A percentile compares a stretch with the other conserved stretches of the same genome.
phyloP scores from a whole-genome alignment of 2,329 filamentous ascomycete species.

The Neonectria neomacrospora region DNA sequence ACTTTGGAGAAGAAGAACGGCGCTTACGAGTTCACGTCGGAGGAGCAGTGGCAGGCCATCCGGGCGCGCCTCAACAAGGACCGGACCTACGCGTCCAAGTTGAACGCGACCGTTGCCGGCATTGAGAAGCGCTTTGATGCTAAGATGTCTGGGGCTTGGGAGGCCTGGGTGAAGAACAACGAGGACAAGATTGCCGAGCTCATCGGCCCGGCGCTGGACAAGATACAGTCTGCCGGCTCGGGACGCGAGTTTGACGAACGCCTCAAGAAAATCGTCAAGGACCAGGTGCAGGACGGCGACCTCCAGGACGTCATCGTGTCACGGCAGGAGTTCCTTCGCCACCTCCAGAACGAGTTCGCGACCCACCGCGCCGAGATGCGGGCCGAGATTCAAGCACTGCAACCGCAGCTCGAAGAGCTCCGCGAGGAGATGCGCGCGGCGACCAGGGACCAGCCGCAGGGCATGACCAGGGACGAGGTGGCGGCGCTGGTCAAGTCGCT shows the following conservation, averaged over 20 bases:
- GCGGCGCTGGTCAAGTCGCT: slow-evolving; percentile 53
- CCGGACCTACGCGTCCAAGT: slow-evolving; percentile 41
- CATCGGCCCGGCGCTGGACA: slow-evolving; percentile 47
- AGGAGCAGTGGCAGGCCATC: slow-evolving; percentile 60
- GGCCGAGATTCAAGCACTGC: slow-evolving; percentile 53
- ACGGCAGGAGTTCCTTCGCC: slow-evolving; percentile 60
- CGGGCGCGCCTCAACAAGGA: slow-evolving; percentile 54
- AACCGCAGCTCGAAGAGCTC: slow-evolving; percentile 49
- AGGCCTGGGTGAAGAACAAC: slow-evolving; percentile 64
- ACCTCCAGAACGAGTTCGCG: slow-evolving; percentile 54
- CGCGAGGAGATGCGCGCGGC: slow-evolving; percentile 46
- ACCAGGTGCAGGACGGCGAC: slow-evolving; percentile 49
- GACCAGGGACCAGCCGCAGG: slow-evolving; percentile 38
- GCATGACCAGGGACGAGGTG: slow-evolving; percentile 56
- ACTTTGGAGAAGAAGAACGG: slow-evolving; percentile 56
- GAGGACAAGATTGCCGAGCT: slow-evolving; percentile 50
- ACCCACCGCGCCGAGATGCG: slow-evolving; percentile 53
- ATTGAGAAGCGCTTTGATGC: slow-evolving; percentile 43
- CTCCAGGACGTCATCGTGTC: slow-evolving; percentile 55
- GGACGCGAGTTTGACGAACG: slow-evolving; percentile 49
- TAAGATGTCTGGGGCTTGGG: slow-evolving; percentile 58
- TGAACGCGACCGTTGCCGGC: slow-evolving; percentile 43
- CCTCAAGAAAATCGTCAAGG: slow-evolving; percentile 52
- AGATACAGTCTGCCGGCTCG: slow-evolving; percentile 49
- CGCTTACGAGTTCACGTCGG: slow-evolving; percentile 54